These are phyloP conservation scores for Ceratocystis papillata DNA, from an alignment of 2,329 filamentous ascomycete genomes.

Conservation along the genomic window DNA sequence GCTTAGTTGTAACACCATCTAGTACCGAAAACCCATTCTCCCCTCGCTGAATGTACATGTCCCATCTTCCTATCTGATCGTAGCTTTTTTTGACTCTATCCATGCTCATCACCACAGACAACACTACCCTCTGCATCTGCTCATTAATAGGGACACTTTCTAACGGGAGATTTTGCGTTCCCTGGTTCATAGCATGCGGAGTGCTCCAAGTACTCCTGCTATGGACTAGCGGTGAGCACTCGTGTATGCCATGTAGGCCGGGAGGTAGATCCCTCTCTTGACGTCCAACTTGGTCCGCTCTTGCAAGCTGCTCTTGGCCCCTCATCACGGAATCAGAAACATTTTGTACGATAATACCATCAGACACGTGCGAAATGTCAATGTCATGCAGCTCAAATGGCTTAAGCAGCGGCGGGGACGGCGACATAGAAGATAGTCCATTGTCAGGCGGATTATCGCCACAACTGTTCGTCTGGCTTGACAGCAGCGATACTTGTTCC, in stretches of 20 bases:
- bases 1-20: background rate
- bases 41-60: background rate
- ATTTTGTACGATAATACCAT: background rate
- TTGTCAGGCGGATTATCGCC: background rate
- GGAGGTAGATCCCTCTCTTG: background rate
- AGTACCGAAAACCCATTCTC: background rate
- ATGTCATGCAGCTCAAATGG: background rate
- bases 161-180: conserved; percentile 26
- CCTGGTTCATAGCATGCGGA: background rate
- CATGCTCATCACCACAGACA: background rate
- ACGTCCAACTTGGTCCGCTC: background rate
- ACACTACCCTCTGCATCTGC: conserved; percentile 24
- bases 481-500: background rate
- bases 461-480: background rate
- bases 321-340: background rate
- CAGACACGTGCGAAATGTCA: no score
- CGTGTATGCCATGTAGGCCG: background rate
- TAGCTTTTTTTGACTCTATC: background rate
- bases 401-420: background rate
- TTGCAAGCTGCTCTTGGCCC: background rate
- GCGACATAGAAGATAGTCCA: background rate
- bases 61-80: background rate
- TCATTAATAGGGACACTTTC: conserved; percentile 27
- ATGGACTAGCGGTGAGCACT: background rate
- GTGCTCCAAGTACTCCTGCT: background rate